These are phyloP conservation scores for Umbilicaria muhlenbergii DNA, from an alignment of 495 filamentous ascomycete species.

Conservation along the genomic window DNA sequence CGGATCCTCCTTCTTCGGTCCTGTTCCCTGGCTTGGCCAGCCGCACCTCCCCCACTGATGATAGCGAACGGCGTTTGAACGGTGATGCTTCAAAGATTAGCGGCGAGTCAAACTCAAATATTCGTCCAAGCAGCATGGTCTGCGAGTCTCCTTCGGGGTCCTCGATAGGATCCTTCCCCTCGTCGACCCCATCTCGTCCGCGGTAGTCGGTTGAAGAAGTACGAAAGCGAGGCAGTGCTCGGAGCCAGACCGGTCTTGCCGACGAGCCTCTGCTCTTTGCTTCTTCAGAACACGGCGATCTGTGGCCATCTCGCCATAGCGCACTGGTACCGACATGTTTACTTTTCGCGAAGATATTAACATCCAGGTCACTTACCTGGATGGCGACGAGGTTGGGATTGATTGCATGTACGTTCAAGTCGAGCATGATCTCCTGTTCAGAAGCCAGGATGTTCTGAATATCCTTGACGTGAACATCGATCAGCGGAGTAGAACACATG, in stretches of 20 bases:
- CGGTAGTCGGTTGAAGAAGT: neutral
- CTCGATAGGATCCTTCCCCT: constrained; percentile 56
- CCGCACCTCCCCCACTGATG: constrained; percentile 68
- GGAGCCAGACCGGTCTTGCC: neutral
- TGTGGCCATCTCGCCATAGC: constrained; percentile 46
- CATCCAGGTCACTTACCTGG: constrained; percentile 65
- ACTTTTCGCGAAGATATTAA: constrained; percentile 89
- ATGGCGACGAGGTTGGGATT: constrained; percentile 88
- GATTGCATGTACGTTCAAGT: constrained; percentile 70
- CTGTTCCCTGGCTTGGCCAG: constrained; percentile 73
- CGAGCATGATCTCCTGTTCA: constrained; percentile 89
- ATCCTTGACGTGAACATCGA: constrained; percentile 55
- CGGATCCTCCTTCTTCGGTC: constrained; percentile 70
- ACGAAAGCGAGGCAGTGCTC: neutral
- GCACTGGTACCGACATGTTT: constrained; percentile 66
- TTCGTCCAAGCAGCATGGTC: constrained; percentile 79
- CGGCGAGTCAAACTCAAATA: constrained; percentile 73
- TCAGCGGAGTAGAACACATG: constrained; percentile 75
- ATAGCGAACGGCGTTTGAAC: constrained; percentile 46
- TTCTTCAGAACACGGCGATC: too few species aligned
- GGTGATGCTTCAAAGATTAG: constrained; percentile 80
- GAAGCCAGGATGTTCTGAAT: constrained; percentile 84
- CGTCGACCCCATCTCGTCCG: constrained; percentile 32
- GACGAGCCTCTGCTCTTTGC: too few species aligned
- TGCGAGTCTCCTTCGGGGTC: constrained; percentile 51